phyloP scores from a whole-genome alignment of 768 basidiomycete genomes.

The Floccularia luteovirens region DNA sequence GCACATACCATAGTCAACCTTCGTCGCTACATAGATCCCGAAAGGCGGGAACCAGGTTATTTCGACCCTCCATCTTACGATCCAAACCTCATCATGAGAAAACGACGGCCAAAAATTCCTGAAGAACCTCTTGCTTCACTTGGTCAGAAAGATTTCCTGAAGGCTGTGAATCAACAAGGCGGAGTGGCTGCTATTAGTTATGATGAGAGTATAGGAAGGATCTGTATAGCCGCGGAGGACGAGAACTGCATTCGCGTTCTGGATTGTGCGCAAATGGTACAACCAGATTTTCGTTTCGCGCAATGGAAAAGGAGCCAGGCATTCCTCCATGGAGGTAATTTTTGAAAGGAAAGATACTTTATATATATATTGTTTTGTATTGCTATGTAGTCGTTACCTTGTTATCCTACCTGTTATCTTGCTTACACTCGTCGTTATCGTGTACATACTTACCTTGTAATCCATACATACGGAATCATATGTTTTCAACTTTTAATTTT shows the following conservation, averaged over 20 bases:
- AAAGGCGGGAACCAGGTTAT: conserved; percentile 11
- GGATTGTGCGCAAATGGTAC: conserved; percentile 32
- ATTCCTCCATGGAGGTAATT: too few relatives aligned
- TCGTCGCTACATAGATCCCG: conserved; percentile 28
- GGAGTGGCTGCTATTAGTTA: conserved; percentile 48
- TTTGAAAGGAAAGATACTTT: too few relatives aligned
- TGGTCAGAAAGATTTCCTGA: conserved; percentile 5
- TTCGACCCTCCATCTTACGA: background rate
- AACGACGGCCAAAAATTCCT: conserved; percentile 13
- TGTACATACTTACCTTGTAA: too few relatives aligned
- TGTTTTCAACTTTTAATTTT: too few relatives aligned
- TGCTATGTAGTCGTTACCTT: too few relatives aligned
- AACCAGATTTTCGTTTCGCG: conserved; percentile 18
- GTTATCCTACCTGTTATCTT: too few relatives aligned
- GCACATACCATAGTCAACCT: conserved; percentile 25
- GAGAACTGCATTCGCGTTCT: conserved; percentile 34
- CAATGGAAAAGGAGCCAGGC: conserved; percentile 23
- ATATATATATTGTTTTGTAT: too few relatives aligned
- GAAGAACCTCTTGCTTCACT: conserved; percentile 9
- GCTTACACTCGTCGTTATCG: too few relatives aligned
- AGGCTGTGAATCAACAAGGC: conserved; percentile 9
- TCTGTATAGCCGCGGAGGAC: conserved; percentile 40
- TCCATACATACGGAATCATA: too few relatives aligned
- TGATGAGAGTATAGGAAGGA: conserved; percentile 59
- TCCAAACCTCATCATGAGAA: conserved; percentile 3